phyloP scores from a whole-genome alignment of 2,329 filamentous ascomycete genomes.

The Pseudovirgaria hyperparasitica region DNA sequence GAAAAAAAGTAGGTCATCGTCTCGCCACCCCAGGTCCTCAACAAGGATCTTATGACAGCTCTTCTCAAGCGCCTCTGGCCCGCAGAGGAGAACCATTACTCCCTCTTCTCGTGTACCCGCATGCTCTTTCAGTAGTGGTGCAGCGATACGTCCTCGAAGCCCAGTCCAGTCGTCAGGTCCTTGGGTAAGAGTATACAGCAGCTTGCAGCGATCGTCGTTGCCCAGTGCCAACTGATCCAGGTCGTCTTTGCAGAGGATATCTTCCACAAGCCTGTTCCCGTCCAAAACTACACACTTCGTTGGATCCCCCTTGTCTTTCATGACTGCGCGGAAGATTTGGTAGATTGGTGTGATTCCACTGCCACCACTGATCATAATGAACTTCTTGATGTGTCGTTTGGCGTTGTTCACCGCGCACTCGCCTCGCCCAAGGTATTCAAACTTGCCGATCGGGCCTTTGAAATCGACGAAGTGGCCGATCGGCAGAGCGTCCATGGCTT shows the following conservation, averaged over 20 bases:
- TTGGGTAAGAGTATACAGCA: slow-evolving; percentile 59
- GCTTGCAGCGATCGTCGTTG: slow-evolving; percentile 44
- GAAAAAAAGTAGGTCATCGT: slow-evolving; percentile 66
- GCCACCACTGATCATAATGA: slow-evolving; percentile 80
- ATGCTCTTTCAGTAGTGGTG: slow-evolving; percentile 48
- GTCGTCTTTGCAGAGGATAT: slow-evolving; percentile 69
- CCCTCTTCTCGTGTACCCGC: slow-evolving; percentile 34
- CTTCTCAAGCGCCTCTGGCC: slow-evolving; percentile 63
- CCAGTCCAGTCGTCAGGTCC: slow-evolving; percentile 55
- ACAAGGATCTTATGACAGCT: slow-evolving; percentile 44
- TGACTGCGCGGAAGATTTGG: slow-evolving; percentile 64
- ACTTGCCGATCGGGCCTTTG: slow-evolving; percentile 79
- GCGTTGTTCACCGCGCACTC: slow-evolving; percentile 47
- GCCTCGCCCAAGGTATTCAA: slow-evolving; percentile 63
- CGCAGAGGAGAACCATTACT: slow-evolving; percentile 62
- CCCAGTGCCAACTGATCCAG: slow-evolving; percentile 49
- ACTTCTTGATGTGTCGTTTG: slow-evolving; percentile 46
- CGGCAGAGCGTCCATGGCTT: slow-evolving; percentile 60
- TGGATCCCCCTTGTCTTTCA: slow-evolving; percentile 48
- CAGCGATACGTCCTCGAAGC: slow-evolving; percentile 52
- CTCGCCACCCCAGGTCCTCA: slow-evolving; percentile 56
- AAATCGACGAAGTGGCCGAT: slow-evolving; percentile 66
- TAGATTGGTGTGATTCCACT: slow-evolving; percentile 90
- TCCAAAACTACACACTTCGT: slow-evolving; percentile 64
- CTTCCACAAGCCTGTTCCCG: slow-evolving; percentile 63